Evolutionary conservation across 2,329 filamentous ascomycete genomes (phyloP).

Genomic region (Fusarium tuaranense): DNA sequence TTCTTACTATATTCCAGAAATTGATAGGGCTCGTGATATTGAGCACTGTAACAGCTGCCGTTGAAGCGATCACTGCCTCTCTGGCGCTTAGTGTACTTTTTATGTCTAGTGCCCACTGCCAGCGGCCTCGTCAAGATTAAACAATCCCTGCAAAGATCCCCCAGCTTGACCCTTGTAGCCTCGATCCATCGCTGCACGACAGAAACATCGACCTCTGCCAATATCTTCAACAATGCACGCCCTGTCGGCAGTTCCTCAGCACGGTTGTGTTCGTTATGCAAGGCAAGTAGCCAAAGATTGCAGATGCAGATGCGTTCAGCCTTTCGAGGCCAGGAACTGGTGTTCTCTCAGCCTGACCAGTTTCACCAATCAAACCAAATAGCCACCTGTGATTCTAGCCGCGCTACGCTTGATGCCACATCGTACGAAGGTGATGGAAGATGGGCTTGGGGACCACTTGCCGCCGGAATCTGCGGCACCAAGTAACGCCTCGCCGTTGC

Average conservation of each 20-base stretch:
- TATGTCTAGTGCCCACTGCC: neutral
- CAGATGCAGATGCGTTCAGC: slow-evolving; percentile 4
- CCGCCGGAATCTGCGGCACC: slow-evolving; percentile 27
- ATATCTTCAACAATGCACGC: neutral
- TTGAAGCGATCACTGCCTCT: neutral
- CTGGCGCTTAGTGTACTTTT: neutral
- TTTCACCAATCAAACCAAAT: slow-evolving; percentile 24
- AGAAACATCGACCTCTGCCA: slow-evolving; percentile 13
- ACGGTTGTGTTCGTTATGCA: neutral
- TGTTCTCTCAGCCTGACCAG: slow-evolving; percentile 12
- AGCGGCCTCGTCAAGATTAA: neutral
- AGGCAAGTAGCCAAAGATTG: neutral
- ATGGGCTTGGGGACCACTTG: slow-evolving; percentile 10
- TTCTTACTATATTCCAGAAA: no score
- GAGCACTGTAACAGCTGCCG: neutral
- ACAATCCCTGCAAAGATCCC: slow-evolving; percentile 35
- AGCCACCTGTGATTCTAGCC: slow-evolving; percentile 26
- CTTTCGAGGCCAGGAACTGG: slow-evolving; percentile 11
- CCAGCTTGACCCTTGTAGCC: slow-evolving; percentile 36
- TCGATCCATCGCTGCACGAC: slow-evolving; percentile 31
- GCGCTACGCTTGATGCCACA: slow-evolving; percentile 16
- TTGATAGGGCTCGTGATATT: neutral
- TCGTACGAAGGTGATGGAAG: slow-evolving; percentile 13
- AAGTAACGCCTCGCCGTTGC: slow-evolving; percentile 35
- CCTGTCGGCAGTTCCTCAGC: neutral